phyloP scores from a whole-genome alignment of 1,284 basidiomycete species.

The Exobasidium rhododendri region DNA sequence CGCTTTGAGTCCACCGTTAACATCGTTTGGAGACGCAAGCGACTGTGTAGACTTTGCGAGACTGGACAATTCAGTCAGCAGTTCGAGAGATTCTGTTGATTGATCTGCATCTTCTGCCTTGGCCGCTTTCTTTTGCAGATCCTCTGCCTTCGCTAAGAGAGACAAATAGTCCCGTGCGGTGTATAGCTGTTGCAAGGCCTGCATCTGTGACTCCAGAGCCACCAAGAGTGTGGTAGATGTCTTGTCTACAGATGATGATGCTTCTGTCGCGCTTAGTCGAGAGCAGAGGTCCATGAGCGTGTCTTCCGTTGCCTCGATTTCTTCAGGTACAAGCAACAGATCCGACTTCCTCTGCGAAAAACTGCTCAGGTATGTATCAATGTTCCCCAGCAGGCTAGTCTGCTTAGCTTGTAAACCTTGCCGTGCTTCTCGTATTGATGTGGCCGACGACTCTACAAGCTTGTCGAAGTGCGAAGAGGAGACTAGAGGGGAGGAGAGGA shows the following conservation, averaged over 20 bases:
- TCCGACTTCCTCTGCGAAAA: not conserved
- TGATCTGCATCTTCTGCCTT: slow-evolving; percentile 9
- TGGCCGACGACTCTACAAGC: not conserved
- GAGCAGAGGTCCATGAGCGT: not conserved
- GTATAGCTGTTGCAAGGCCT: slow-evolving; percentile 25
- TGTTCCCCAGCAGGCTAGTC: not conserved
- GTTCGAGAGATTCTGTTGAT: slow-evolving; percentile 15
- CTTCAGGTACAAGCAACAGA: not conserved
- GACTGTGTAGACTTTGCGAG: slow-evolving; percentile 19
- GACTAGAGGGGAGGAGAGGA: not conserved
- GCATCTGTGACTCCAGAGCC: slow-evolving; percentile 24
- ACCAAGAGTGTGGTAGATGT: not conserved
- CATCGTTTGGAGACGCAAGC: slow-evolving; percentile 1
- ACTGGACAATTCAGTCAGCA: slow-evolving; percentile 21
- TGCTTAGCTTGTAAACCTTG: not conserved
- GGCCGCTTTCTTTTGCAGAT: slow-evolving; percentile 22
- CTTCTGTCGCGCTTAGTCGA: not conserved
- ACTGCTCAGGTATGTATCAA: not conserved
- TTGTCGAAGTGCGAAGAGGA: not conserved
- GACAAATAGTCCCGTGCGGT: slow-evolving; percentile 31
- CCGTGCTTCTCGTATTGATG: not conserved
- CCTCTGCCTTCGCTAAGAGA: slow-evolving; percentile 34
- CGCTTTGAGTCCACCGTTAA: slow-evolving; percentile 7
- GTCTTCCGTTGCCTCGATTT: not conserved
- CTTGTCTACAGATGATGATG: not conserved